These are phyloP conservation scores for Botryosphaeria dothidea DNA, from an alignment of 2,329 filamentous ascomycete species.

Conservation along the genomic window DNA sequence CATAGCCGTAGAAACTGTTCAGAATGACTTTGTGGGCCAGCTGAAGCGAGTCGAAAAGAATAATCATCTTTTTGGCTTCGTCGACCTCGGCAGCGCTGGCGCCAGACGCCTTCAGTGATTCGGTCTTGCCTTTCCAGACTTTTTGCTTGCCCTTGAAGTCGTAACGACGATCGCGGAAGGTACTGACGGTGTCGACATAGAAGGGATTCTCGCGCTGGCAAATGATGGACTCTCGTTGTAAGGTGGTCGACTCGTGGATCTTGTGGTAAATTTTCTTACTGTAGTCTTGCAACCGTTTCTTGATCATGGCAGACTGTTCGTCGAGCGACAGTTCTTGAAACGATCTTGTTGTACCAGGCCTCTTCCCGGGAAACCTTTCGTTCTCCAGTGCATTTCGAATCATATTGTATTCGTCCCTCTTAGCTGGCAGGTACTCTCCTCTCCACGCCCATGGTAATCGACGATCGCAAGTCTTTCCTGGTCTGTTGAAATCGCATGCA, in stretches of 20 bases:
- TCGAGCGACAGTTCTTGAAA: conserved; percentile 81
- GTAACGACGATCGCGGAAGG: conserved; percentile 95
- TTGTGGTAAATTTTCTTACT: conserved; percentile 99
- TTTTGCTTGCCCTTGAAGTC: conserved; percentile 99
- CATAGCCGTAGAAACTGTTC: conserved; percentile 98
- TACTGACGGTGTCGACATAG: conserved; percentile 93
- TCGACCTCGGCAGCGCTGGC: conserved; percentile 78
- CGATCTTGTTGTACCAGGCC: conserved; percentile 65
- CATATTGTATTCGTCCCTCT: conserved; percentile 99
- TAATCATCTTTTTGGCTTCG: conserved; percentile 97
- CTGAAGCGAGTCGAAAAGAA: conserved; percentile 93
- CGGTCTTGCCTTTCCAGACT: conserved; percentile 96
- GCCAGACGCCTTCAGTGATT: conserved; percentile 78
- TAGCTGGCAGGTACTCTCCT: conserved; percentile 94
- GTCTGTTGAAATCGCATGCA: conserved; percentile 96
- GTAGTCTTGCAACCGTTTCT: conserved; percentile 87
- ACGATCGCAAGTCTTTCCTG: conserved; percentile 94
- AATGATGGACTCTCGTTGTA: conserved; percentile 93
- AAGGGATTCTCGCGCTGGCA: conserved; percentile 98
- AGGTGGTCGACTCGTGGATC: conserved; percentile 91
- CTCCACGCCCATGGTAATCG: conserved; percentile 96
- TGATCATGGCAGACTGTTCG: conserved; percentile 77
- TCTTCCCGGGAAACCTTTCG: conserved; percentile 84
- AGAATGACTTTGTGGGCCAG: conserved; percentile 98
- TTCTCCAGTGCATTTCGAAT: conserved; percentile 89